phyloP scores from a whole-genome alignment of 345 rosid genomes.

The Salix suchowensis region DNA sequence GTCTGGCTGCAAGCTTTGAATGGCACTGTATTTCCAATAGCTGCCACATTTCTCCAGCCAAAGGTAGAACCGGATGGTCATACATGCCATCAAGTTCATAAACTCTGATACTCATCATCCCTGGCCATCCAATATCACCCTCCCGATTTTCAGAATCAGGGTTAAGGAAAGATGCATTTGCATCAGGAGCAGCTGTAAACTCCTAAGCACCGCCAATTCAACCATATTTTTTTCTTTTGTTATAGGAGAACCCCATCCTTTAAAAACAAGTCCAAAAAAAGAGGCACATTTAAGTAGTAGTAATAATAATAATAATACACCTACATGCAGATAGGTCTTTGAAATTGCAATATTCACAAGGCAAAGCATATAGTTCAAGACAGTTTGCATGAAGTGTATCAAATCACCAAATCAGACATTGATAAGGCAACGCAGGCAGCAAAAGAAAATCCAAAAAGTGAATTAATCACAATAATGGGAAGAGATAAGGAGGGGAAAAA shows the following conservation, averaged over 20 bases:
- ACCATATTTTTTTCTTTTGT: constrained; percentile 84
- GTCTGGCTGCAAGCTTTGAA: constrained; percentile 85
- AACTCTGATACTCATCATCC: constrained; percentile 93
- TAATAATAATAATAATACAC: constrained; percentile 3
- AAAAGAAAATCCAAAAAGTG: too few species aligned
- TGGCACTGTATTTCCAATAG: constrained; percentile 95
- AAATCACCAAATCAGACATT: too few species aligned
- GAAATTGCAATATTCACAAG: background rate
- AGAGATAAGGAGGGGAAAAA: background rate
- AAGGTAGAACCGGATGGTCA: constrained; percentile 86
- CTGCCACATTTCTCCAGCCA: constrained; percentile 96
- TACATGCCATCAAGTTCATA: constrained; percentile 95
- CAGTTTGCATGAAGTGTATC: background rate
- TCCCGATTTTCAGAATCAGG: constrained; percentile 79
- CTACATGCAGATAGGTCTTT: constrained; percentile 5
- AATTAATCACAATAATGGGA: background rate
- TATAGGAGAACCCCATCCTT: constrained; percentile 97
- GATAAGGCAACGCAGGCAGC: too few species aligned
- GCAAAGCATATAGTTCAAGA: background rate
- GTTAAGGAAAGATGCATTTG: constrained; percentile 44
- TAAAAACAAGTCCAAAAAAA: constrained; percentile 12
- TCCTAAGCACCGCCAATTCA: constrained; percentile 92
- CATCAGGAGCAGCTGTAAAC: constrained; percentile 70
- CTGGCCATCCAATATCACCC: constrained; percentile 93
- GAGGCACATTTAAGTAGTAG: constrained; percentile 3